Evolutionary conservation across 768 basidiomycete species (phyloP), one percentile per base, ranked within the genome.

Genomic region (Mycena latifolia): DNA sequence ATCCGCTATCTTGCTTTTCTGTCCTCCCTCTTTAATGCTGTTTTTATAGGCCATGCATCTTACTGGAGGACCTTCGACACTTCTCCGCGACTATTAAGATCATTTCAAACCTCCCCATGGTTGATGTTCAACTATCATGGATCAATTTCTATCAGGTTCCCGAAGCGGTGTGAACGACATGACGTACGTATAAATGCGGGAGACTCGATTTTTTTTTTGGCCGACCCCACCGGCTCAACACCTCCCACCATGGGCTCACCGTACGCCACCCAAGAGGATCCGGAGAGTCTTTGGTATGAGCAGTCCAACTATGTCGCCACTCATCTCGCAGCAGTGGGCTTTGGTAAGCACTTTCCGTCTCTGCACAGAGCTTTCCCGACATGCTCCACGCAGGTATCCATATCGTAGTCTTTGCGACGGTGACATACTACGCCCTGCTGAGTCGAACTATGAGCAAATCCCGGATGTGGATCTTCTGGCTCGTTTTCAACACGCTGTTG

Each of bases 381-480:
- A 5, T 48, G n/a, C n/a, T 12, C 10, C 5, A 17, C n/a, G 10
- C 29, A 65, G 63, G 63, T 31, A 25, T 65, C 14, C 63, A 65
- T 11, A 5, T 65, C 31, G 57, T n/a, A 18, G 51, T 65, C 20
- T 65, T 58, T 28, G 50, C 51, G 20, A 48, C 43, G 31, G 63
- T 65, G 24, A 54, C 51, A 25, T 65, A 65, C 33, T 54, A 65
- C 51, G 59, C 31, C 20, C 3, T 65, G 8, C 43, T 35, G 48
- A 31, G 24, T 35, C 20, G 61, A 20, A 18, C 41, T 1, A 14
- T n/a, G 25, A 37, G n/a, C 24, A 37, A 20, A 10, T 27, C 35
- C 10, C 41, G 50, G 14, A 53, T 48, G 33, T 59, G 63, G 63
- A 54, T 65, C 18, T 53, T 58, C 43, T 67, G 69, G 64, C 64